Base-by-base conservation (phyloP, 306 rosid species). In the Castanea mollissima region DNA sequence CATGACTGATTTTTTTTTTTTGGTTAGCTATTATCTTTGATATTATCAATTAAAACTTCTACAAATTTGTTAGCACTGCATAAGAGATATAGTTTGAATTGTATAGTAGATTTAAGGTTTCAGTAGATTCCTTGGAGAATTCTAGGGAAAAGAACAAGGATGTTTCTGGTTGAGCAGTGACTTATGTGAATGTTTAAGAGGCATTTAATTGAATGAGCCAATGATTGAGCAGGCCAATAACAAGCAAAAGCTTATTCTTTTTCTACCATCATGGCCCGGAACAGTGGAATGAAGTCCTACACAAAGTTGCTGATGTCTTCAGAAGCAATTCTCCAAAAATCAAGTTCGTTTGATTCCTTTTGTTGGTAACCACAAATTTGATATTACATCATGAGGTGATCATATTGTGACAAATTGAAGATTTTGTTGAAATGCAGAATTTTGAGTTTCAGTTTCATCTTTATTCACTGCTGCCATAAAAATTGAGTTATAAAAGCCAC, bases 261-360 rank as follows among this genome's bases (percentile, higher is more conserved):
- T 55, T 19, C 38, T 20, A 62, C 34, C 23, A 58, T 27, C 29
- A 73, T 77, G 82, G 55, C 75, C 35, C n/a, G 38, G 71, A 73
- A 69, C 72, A 74, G 35, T 55, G 82, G 76, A 62, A 41, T 77
- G 82, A 68, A 75, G 78, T 55, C 82, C 55, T 82, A 82, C 71
- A 55, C 79, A 51, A 82, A 65, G 82, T 51, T 77, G 31, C 65
- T 82, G 72, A 73, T 69, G 82, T 74, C 79, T 55, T 73, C 82
- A 4, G 76, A 73, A 44, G 81, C 79, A 14, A 8, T 55, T 8
- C 21, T 64, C 34, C 65, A 54, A 15, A 82, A 77, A 82, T 73
- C 85, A 82, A 79, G 85, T 77, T 55, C 19, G 9, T 69, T 16
- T 64, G 46, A 44, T 75, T 38, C 69, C 25, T 1, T 46, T 25